These are phyloP conservation scores for Metarhizium album DNA, from an alignment of 2,329 filamentous ascomycete genomes.

Conservation along the genomic window DNA sequence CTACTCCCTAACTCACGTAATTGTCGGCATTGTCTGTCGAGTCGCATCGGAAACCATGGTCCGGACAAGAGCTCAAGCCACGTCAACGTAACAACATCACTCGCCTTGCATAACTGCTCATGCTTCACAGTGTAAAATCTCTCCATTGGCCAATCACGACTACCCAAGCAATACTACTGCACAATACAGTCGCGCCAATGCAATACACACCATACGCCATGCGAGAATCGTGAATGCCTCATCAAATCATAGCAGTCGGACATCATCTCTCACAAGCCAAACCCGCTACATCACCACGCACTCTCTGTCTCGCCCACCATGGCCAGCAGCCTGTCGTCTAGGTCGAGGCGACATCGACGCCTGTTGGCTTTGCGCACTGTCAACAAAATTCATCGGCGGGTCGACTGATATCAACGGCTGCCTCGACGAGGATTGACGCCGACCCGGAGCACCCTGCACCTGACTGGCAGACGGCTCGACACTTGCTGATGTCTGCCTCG, in stretches of 20 bases:
- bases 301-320: constrained; percentile 20
- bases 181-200: neutral
- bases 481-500: constrained; percentile 4
- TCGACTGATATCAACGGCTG: constrained; percentile 13
- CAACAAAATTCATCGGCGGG: constrained; percentile 6
- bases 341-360: constrained; percentile 1
- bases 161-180: neutral
- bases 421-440: constrained; percentile 7
- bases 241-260: constrained; percentile 1
- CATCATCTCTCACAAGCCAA: neutral
- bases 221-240: constrained; percentile 3
- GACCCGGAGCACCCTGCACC: neutral
- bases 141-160: neutral
- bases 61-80: too few relatives aligned
- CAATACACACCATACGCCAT: neutral
- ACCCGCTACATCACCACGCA: constrained; percentile 36
- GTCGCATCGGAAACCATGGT: too few relatives aligned
- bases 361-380: neutral
- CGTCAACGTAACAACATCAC: too few relatives aligned
- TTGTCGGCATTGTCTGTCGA: too few relatives aligned
- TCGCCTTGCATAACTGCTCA: too few relatives aligned
- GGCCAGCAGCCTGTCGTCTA: constrained; percentile 10
- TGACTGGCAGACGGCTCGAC: neutral
- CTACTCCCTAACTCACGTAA: too few relatives aligned
- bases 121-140: too few relatives aligned